Percentiles rank a stretch among this genome's conserved stretches.
These are phyloP conservation scores for Talaromyces sp. DNA, from an alignment of 2,329 filamentous ascomycete species.

Conservation along the genomic window DNA sequence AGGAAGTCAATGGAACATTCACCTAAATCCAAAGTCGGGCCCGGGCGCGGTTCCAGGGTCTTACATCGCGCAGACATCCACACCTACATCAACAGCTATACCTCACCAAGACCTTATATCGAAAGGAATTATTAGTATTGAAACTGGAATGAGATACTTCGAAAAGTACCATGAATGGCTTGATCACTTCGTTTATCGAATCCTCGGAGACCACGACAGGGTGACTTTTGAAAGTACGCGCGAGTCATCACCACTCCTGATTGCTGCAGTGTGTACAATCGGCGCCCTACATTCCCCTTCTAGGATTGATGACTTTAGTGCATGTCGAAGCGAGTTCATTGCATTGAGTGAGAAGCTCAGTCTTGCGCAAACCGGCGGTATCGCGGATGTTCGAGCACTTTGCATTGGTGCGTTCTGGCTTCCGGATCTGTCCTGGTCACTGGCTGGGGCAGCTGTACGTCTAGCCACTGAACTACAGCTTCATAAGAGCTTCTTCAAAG, in stretches of 20 bases:
- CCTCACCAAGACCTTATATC: constrained; percentile 37
- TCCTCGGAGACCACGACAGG: constrained; percentile 39
- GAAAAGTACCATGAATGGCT: constrained; percentile 43
- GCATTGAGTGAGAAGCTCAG: not conserved
- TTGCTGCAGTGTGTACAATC: not conserved
- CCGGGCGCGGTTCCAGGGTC: not conserved
- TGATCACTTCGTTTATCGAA: constrained; percentile 48
- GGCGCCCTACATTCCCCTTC: not conserved
- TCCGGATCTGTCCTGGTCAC: constrained; percentile 23
- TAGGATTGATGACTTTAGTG: not conserved
- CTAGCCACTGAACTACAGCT: constrained; percentile 26
- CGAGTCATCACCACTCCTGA: not conserved
- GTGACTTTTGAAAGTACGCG: constrained; percentile 40
- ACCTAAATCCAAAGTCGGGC: not conserved
- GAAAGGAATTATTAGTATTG: constrained; percentile 24
- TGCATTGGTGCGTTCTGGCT: constrained; percentile 42
- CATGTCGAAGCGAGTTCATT: not conserved
- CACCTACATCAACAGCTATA: not conserved
- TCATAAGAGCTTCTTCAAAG: constrained; percentile 26
- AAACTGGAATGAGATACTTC: constrained; percentile 22
- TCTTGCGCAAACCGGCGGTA: not conserved
- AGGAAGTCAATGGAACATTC: not conserved
- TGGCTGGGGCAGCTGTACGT: constrained; percentile 23
- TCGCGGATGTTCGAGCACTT: constrained; percentile 29
- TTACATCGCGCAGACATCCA: not conserved